phyloP scores from a whole-genome alignment of 208 protist species.

The Leishmania martiniquensis region DNA sequence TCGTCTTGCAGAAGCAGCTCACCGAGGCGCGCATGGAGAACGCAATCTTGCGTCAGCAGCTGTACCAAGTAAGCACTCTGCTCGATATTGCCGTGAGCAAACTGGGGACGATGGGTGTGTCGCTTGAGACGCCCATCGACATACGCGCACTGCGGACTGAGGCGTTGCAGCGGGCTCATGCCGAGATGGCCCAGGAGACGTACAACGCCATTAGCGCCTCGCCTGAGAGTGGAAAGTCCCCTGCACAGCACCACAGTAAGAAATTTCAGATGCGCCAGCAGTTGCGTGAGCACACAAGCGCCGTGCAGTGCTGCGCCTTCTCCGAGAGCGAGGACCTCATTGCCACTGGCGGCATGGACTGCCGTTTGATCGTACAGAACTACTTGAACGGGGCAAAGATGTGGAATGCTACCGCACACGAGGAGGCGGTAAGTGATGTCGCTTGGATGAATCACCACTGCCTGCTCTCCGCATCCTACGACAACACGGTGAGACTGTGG shows the following conservation, averaged over 20 bases:
- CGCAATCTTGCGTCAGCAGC: conserved; percentile 71
- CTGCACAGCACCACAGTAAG: conserved; percentile 24
- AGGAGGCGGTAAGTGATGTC: conserved; percentile 77
- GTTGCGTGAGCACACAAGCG: conserved; percentile 80
- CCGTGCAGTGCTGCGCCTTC: conserved; percentile 84
- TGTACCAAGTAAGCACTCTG: conserved; percentile 78
- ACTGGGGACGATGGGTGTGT: conserved; percentile 70
- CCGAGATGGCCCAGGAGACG: conserved; percentile 27
- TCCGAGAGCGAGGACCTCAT: conserved; percentile 68
- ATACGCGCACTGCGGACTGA: conserved; percentile 74
- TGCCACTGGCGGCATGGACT: conserved; percentile 78
- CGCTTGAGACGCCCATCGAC: conserved; percentile 75
- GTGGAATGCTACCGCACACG: conserved; percentile 67
- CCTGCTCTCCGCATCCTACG: conserved; percentile 84
- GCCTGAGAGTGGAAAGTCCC: conserved; percentile 17
- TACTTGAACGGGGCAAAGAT: conserved; percentile 75
- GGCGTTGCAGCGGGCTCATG: conserved; percentile 40
- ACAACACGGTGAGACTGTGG: conserved; percentile 87
- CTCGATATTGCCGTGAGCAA: conserved; percentile 90
- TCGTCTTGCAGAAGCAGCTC: conserved; percentile 69
- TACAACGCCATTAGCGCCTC: conserved; percentile 25
- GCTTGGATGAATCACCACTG: conserved; percentile 77
- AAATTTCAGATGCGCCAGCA: conserved; percentile 73
- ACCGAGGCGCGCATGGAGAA: conserved; percentile 81
- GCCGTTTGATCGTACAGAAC: conserved; percentile 81